Percentiles rank a stretch among this genome's conserved stretches.
phyloP scores from a whole-genome alignment of 2,329 filamentous ascomycete species.

The Ceratocystis papillata region DNA sequence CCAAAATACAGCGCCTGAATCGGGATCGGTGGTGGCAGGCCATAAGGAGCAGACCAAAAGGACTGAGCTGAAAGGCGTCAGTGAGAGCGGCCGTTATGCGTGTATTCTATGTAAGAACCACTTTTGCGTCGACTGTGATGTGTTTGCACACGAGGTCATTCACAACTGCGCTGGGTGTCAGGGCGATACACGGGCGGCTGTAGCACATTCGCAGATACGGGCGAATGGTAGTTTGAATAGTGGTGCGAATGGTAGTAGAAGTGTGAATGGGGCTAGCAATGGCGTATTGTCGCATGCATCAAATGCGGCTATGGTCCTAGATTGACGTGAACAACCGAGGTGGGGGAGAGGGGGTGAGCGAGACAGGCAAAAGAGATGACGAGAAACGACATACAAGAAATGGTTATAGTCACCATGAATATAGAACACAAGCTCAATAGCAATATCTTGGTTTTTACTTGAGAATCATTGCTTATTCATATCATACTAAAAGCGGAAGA shows the following conservation, averaged over 20 bases:
- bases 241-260: conserved; percentile 29
- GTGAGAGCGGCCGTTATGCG: conserved; percentile 78
- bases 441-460: conserved; percentile 5
- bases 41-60: conserved; percentile 15
- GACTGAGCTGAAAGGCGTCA: conserved; percentile 50
- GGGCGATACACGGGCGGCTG: conserved; percentile 36
- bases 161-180: conserved; percentile 94
- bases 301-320: conserved; percentile 39
- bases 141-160: conserved; percentile 85
- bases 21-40: background rate
- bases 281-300: conserved; percentile 25
- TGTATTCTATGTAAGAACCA: conserved; percentile 79
- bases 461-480: background rate
- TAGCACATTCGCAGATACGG: conserved; percentile 20
- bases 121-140: conserved; percentile 97
- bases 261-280: conserved; percentile 4
- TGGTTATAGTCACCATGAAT: background rate
- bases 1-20: background rate
- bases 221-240: conserved; percentile 8
- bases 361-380: background rate
- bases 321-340: conserved; percentile 26
- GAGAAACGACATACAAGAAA: background rate
- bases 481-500: background rate
- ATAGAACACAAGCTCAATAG: background rate
- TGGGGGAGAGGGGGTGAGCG: background rate